A percentile compares a stretch with the other conserved stretches of the same genome.
Conservation (phyloP, 2,329 filamentous ascomycete species). For the Penicillium italicum region DNA sequence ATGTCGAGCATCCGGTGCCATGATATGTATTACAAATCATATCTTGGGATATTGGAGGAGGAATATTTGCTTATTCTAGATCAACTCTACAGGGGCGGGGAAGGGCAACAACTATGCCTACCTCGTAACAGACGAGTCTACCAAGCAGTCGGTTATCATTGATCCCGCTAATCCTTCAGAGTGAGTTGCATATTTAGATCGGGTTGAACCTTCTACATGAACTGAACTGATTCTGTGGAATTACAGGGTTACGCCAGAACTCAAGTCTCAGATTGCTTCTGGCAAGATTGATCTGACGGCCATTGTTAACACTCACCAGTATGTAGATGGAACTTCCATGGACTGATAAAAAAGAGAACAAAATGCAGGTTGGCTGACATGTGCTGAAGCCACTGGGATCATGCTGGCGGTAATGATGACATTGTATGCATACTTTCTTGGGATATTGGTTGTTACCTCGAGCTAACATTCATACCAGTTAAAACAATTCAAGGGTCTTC, state of each 20-base stretch:
- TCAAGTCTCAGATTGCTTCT: conserved; percentile 68
- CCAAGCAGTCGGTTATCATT: conserved; percentile 50
- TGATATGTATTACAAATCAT: conserved; percentile 2
- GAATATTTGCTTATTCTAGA: conserved; percentile 1
- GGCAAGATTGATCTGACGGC: conserved; percentile 77
- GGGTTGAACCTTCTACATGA: not conserved
- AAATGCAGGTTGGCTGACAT: conserved; percentile 9
- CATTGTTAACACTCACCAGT: conserved; percentile 98
- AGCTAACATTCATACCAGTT: conserved; percentile 41
- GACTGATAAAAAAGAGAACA: not conserved
- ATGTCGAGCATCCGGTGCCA: conserved; percentile 21
- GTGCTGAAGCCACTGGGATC: conserved; percentile 74
- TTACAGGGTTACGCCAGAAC: conserved; percentile 56
- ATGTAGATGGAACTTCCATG: conserved; percentile 36
- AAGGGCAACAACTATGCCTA: conserved; percentile 53
- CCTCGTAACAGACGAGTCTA: conserved; percentile 49
- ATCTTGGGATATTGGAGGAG: not conserved
- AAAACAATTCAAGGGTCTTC: conserved; percentile 58
- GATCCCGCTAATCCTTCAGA: conserved; percentile 51
- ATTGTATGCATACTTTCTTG: conserved; percentile 54
- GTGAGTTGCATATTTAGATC: conserved; percentile 32
- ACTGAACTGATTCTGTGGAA: not conserved
- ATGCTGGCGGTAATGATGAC: conserved; percentile 85
- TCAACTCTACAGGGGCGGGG: conserved; percentile 30
- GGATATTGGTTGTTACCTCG: not conserved